A percentile compares a stretch with the other conserved stretches of the same genome.
Evolutionary conservation across 2,329 filamentous ascomycete genomes (phyloP).

Genomic region (Cladorrhinum sp.): DNA sequence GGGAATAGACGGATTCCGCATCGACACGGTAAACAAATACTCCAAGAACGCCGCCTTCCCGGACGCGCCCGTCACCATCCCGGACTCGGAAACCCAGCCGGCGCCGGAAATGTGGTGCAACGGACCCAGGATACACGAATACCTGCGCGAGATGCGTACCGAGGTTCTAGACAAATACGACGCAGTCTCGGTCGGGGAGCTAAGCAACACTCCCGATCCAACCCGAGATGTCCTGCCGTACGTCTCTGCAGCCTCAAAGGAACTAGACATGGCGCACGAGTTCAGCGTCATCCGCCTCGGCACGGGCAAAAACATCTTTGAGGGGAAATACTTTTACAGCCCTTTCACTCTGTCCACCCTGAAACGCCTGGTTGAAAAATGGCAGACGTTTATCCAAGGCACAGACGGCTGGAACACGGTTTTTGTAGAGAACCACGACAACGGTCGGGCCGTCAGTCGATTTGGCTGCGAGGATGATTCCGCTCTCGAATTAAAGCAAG

Average conservation of each 20-base stretch:
- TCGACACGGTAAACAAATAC: conserved; percentile 73
- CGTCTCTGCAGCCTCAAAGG: conserved; percentile 54
- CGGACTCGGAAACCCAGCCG: conserved; percentile 46
- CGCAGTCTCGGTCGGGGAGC: conserved; percentile 67
- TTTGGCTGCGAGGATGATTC: conserved; percentile 47
- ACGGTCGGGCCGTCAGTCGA: conserved; percentile 52
- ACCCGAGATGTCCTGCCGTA: conserved; percentile 57
- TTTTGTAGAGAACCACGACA: conserved; percentile 63
- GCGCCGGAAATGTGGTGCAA: conserved; percentile 59
- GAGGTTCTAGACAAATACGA: conserved; percentile 57
- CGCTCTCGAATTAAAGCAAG: conserved; percentile 39
- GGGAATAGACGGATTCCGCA: conserved; percentile 70
- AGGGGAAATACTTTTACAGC: conserved; percentile 49
- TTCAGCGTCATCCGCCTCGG: conserved; percentile 63
- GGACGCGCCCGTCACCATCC: conserved; percentile 54
- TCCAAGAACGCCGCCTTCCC: conserved; percentile 57
- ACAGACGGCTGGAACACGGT: conserved; percentile 56
- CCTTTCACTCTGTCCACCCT: conserved; percentile 48
- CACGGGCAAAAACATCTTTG: conserved; percentile 43
- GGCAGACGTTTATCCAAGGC: conserved; percentile 50
- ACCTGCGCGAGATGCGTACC: conserved; percentile 61
- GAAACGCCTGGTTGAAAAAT: conserved; percentile 46
- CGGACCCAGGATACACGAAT: conserved; percentile 66
- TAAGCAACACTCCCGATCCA: conserved; percentile 55
- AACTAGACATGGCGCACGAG: conserved; percentile 69